Conservation (phyloP, 805 yeast genomes). For the Pichia cephalocereana region DNA sequence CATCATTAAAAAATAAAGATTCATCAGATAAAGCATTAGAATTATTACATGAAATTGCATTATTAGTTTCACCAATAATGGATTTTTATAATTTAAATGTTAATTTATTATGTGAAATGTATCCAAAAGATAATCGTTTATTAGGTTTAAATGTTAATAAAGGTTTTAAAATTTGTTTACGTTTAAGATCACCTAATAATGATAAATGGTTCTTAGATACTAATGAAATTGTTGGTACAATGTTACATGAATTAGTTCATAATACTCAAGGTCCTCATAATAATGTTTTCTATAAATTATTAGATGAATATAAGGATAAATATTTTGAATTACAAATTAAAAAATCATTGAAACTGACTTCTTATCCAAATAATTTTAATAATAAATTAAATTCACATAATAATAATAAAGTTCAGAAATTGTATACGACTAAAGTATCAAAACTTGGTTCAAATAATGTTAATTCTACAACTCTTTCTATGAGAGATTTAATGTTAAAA, state of each 20-base stretch:
- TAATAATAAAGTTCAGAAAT: conserved; percentile 30
- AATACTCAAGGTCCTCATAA: conserved; percentile 78
- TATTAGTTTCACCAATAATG: conserved; percentile 71
- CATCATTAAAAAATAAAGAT: conserved; percentile 38
- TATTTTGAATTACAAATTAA: conserved; percentile 35
- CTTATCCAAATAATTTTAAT: conserved; percentile 32
- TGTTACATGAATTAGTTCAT: conserved; percentile 85
- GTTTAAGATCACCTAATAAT: conserved; percentile 56
- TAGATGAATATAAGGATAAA: conserved; percentile 53
- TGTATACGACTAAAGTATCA: conserved; percentile 31
- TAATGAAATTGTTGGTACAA: conserved; percentile 64
- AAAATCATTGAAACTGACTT: conserved; percentile 35
- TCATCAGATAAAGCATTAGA: conserved; percentile 43
- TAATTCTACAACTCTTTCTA: conserved; percentile 3
- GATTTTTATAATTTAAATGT: conserved; percentile 57
- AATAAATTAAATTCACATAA: background rate
- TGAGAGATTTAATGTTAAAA: conserved; percentile 39
- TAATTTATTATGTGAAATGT: conserved; percentile 67
- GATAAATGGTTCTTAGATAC: conserved; percentile 48
- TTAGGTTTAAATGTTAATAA: conserved; percentile 76
- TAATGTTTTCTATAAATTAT: conserved; percentile 49
- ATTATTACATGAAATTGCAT: conserved; percentile 59
- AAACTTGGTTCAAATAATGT: conserved; percentile 23
- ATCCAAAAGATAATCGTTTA: conserved; percentile 54
- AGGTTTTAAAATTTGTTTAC: conserved; percentile 63